Base-by-base conservation (phyloP, 2,329 filamentous ascomycete species). In the Talaromyces rugulosus region DNA sequence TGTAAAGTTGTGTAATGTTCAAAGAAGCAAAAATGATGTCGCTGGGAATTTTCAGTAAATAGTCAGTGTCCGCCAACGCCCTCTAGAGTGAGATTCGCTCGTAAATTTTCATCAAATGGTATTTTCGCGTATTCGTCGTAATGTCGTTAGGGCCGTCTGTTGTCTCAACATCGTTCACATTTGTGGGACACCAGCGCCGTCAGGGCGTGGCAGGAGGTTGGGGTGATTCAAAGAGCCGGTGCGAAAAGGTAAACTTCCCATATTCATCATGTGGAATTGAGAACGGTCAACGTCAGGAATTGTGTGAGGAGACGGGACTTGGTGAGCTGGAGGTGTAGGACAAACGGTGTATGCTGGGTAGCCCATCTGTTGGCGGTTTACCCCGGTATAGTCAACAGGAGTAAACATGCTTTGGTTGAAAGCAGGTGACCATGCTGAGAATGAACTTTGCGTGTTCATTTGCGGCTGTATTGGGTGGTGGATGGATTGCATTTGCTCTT, bases 321-420 rank as follows among this genome's bases (percentile, higher is more conserved):
- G 50, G 33, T 62, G 61, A n/a, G 57, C 63, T 8, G 69, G 61
- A 59, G 73, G 64, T 9, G 71, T 70, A n/a, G 71, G 69, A 11
- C 68, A 53, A 28, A 70, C 64, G 8, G 68, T 59, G 30, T 66
- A 61, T 9, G 67, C 52, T n/a, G 66, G 60, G 61, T 72, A 75
- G 40, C 66, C 63, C 66, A 75, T 69, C 16, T 69, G 60, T 36
- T 69, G 56, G 52, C 72, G 72, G 23, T 58, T 64, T 33, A 63
- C 60, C 1, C 65, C 50, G 8, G 59, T 63, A 62, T 73, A 77
- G 11, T 74, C 72, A 6, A 75, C 66, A 0, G 73, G 63, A 18
- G 66, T 66, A 67, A 74, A 77, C 47, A 75, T 64, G 33, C 70
- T 69, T 27, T 70, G 70, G n/a, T 74, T 70, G 64, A 74, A 76